Base-by-base conservation (phyloP, 768 basidiomycete genomes). In the Fomitopsis pulvina region DNA sequence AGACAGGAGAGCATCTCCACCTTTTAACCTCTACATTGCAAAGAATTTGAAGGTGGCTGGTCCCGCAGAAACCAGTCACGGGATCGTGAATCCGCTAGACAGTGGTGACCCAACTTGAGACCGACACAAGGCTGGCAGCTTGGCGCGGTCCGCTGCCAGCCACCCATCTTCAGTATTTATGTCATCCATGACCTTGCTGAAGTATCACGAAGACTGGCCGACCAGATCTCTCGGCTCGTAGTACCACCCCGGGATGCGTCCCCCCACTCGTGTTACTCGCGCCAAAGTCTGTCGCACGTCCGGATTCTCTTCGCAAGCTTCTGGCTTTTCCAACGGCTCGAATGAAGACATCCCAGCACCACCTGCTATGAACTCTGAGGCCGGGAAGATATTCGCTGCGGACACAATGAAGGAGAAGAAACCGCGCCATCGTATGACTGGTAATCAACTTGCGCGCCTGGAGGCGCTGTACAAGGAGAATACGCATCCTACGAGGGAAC, bases 401-500 rank as follows among this genome's bases (percentile, higher is more conserved):
- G 34, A 37, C 5, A 37, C 6, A 5, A 37, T 37, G 34, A 37
- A 37, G 34, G 56, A 53, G n/a, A 58, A 61, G 56, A 68, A 64
- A n/a, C 51, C 60, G 6, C 67, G 72, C 27, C 68, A 68, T 48
- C 71, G 70, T 43, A 57, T 75, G 61, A 65, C 73, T 4, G 60
- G 61, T 21, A 10, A 29, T 20, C 62, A 63, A 52, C 57, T 61
- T 9, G 52, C 54, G 49, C 49, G 51, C 26, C 56, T 63, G n/a
- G 62, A 63, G 49, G 53, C 48, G 43, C 50, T 63, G 26, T 61
- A 59, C 49, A 52, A 52, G 34, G 47, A 50, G 44, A 47, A 54
- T 34, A 61, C 60, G 27, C 60, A 63, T 34, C 62, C 62, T 1
- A 58, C 47, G 22, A 46, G 62, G 8, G 49, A 53, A 37, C 49